These are phyloP conservation scores for Candida saitoana DNA, from an alignment of 805 yeast species.

Conservation along the genomic window DNA sequence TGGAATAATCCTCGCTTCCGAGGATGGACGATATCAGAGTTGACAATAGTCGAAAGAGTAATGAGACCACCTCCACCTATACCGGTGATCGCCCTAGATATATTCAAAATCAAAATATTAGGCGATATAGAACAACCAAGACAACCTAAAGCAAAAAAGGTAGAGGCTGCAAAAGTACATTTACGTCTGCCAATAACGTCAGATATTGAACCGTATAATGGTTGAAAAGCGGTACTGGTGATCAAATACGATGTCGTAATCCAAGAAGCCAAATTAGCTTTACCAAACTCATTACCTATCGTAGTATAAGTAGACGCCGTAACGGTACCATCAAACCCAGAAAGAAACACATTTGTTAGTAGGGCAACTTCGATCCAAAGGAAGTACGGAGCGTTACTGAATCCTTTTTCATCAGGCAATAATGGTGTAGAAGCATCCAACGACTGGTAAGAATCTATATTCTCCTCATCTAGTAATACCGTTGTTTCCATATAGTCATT, in stretches of 20 bases:
- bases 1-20: constrained; percentile 37
- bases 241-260: constrained; percentile 39
- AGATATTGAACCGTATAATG: constrained; percentile 37
- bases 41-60: constrained; percentile 34
- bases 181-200: constrained; percentile 35
- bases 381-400: constrained; percentile 16
- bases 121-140: constrained; percentile 31
- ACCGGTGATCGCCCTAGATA: constrained; percentile 36
- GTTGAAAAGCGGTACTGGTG: constrained; percentile 40
- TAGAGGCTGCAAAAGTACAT: constrained; percentile 32
- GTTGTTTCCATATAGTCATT: constrained; percentile 1
- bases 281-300: constrained; percentile 39
- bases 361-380: constrained; percentile 30
- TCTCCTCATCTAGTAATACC: neutral
- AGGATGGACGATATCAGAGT: constrained; percentile 34
- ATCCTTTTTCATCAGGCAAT: neutral
- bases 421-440: neutral
- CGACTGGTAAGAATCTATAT: neutral
- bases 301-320: constrained; percentile 47
- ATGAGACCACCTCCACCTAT: constrained; percentile 41
- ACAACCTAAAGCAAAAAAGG: constrained; percentile 31
- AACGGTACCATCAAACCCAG: constrained; percentile 47
- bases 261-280: constrained; percentile 37
- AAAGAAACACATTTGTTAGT: constrained; percentile 36
- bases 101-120: constrained; percentile 22